Percentiles rank a stretch among this genome's conserved stretches.
These are phyloP conservation scores for Sarocladium strictum DNA, from an alignment of 2,329 filamentous ascomycete genomes.

Conservation along the genomic window DNA sequence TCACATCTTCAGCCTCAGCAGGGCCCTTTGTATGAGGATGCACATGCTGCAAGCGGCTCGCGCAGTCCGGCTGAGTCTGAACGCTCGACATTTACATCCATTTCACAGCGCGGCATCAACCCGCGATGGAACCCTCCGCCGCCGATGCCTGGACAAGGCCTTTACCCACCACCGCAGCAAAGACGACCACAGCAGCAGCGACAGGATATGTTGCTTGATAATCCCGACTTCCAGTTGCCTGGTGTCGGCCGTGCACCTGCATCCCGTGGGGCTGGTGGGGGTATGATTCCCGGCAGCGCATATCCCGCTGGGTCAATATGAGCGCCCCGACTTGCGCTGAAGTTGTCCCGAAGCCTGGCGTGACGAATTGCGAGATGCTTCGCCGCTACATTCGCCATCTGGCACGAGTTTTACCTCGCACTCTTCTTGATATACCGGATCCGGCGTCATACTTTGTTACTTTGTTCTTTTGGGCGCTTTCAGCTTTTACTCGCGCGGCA, in stretches of 20 bases:
- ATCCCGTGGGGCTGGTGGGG: slow-evolving; percentile 24
- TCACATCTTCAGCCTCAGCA: slow-evolving; percentile 17
- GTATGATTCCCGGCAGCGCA: slow-evolving; percentile 47
- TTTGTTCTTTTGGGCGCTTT: slow-evolving; percentile 1
- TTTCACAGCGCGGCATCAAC: slow-evolving; percentile 83
- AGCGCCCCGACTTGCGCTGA: slow-evolving; percentile 7
- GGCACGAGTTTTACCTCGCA: not conserved
- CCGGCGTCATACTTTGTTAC: slow-evolving; percentile 1
- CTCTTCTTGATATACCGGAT: not conserved
- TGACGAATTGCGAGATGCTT: not conserved
- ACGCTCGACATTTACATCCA: slow-evolving; percentile 79
- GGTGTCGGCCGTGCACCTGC: slow-evolving; percentile 18
- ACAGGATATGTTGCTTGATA: slow-evolving; percentile 71
- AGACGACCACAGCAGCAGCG: slow-evolving; percentile 43
- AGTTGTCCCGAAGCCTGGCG: not conserved
- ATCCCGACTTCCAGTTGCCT: slow-evolving; percentile 80
- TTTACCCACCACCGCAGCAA: slow-evolving; percentile 31
- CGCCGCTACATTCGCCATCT: not conserved
- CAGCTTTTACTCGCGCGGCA: not conserved
- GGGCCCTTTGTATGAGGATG: slow-evolving; percentile 53
- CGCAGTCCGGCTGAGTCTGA: slow-evolving; percentile 75
- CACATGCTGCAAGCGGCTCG: slow-evolving; percentile 44
- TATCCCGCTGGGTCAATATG: slow-evolving; percentile 37
- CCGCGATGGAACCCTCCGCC: slow-evolving; percentile 67
- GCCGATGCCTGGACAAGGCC: slow-evolving; percentile 32